Conservation (phyloP, 2,329 filamentous ascomycete genomes). For the Zalaria obscura region DNA sequence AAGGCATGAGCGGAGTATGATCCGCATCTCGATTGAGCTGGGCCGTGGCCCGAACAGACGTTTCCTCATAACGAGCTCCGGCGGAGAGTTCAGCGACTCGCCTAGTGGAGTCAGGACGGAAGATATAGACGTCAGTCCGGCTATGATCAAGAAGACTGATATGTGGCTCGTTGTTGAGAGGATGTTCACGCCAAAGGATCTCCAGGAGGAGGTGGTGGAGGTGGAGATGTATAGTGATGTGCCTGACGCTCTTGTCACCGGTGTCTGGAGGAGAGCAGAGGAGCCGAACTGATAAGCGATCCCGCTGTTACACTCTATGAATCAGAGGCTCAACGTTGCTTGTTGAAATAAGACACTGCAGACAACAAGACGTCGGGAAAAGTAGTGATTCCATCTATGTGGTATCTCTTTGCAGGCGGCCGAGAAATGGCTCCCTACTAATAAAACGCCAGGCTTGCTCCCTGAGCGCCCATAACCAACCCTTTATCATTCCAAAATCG, state of each 20-base stretch:
- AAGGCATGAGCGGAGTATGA: slow-evolving; percentile 25
- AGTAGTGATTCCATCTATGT: too few species aligned
- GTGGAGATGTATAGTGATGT: slow-evolving; percentile 33
- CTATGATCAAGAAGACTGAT: slow-evolving; percentile 39
- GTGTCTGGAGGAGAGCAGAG: slow-evolving; percentile 31
- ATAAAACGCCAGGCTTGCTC: too few species aligned
- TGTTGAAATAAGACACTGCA: too few species aligned
- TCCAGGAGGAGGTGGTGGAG: slow-evolving; percentile 34
- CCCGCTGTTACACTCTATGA: too few species aligned
- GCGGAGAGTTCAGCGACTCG: slow-evolving; percentile 61
- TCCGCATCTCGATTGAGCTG: slow-evolving; percentile 59
- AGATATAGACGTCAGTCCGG: slow-evolving; percentile 61
- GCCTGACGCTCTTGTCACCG: slow-evolving; percentile 26
- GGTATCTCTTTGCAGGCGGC: too few species aligned
- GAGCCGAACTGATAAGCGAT: neutral
- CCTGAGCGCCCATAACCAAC: too few species aligned
- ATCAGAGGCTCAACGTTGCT: too few species aligned
- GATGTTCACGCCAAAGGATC: slow-evolving; percentile 44
- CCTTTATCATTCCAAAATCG: too few species aligned
- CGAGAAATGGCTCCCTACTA: too few species aligned
- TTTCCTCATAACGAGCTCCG: slow-evolving; percentile 50
- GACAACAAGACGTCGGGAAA: too few species aligned
- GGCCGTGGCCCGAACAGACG: slow-evolving; percentile 56
- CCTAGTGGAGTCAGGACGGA: slow-evolving; percentile 50
- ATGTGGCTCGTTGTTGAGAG: slow-evolving; percentile 75